phyloP scores from a whole-genome alignment of 2,329 filamentous ascomycete genomes.

The Aureobasidium zeae region DNA sequence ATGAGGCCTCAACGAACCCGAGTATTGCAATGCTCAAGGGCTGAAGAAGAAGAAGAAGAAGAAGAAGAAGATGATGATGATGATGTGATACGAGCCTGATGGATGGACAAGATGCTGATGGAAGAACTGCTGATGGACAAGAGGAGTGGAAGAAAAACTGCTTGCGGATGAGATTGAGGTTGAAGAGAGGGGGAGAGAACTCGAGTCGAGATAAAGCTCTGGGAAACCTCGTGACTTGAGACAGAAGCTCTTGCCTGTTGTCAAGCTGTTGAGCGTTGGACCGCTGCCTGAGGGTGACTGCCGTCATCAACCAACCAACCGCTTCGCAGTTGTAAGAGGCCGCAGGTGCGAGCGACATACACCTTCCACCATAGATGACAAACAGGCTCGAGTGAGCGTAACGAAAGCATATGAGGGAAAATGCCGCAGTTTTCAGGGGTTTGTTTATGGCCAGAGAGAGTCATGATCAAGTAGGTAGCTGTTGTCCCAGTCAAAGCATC shows the following conservation, averaged over 20 bases:
- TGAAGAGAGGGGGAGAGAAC: background rate
- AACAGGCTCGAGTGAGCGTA: too few relatives aligned
- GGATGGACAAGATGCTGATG: too few relatives aligned
- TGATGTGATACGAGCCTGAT: too few relatives aligned
- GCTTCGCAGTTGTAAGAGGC: background rate
- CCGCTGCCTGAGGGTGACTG: constrained; percentile 3
- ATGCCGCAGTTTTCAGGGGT: too few relatives aligned
- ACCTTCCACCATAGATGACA: too few relatives aligned
- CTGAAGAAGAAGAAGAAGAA: background rate
- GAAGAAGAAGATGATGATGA: background rate
- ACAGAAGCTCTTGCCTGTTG: background rate
- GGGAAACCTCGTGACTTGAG: background rate
- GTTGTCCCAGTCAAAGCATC: background rate
- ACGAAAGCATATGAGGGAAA: too few relatives aligned
- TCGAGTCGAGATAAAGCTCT: background rate
- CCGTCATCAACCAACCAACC: background rate
- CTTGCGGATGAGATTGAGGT: too few relatives aligned
- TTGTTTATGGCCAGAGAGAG: too few relatives aligned
- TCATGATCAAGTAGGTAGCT: background rate
- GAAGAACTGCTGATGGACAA: background rate
- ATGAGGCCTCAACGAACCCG: too few relatives aligned
- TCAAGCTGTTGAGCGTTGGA: background rate
- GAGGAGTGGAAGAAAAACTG: too few relatives aligned
- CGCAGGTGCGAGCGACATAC: too few relatives aligned
- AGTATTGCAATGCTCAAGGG: background rate